phyloP scores from a whole-genome alignment of 2,329 filamentous ascomycete genomes.

The Neocucurbitaria cava region DNA sequence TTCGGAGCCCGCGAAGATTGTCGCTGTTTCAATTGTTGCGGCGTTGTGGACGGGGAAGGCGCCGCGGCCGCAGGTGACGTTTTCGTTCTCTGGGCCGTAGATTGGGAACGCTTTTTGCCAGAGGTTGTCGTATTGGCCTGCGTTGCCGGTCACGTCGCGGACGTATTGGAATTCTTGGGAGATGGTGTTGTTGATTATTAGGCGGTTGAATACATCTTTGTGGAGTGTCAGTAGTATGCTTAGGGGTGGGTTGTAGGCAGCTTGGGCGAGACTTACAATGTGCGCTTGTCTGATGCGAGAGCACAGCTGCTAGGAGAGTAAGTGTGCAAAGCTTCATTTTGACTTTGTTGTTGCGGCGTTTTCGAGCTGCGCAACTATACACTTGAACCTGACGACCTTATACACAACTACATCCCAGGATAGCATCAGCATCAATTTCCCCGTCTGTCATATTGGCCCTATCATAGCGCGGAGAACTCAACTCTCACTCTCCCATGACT shows the following conservation, averaged over 20 bases:
- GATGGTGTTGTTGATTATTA: slow-evolving; percentile 26
- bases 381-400: not conserved
- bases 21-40: slow-evolving; percentile 20
- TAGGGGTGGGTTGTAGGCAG: too few species aligned
- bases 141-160: slow-evolving; percentile 17
- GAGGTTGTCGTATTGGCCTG: slow-evolving; percentile 2
- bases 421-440: not conserved
- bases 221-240: too few species aligned
- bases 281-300: slow-evolving; percentile 4
- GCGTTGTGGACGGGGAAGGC: slow-evolving; percentile 15
- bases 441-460: not conserved
- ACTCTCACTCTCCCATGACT: slow-evolving; percentile 1
- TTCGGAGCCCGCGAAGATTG: slow-evolving; percentile 10
- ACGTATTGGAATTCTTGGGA: slow-evolving; percentile 28
- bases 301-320: not conserved
- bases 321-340: not conserved
- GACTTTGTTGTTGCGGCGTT: not conserved
- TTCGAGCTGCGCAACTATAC: not conserved
- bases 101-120: slow-evolving; percentile 20
- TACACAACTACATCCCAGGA: not conserved
- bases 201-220: slow-evolving; percentile 23
- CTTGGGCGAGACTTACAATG: not conserved
- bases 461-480: slow-evolving; percentile 1
- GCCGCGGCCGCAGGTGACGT: slow-evolving; percentile 16
- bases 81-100: slow-evolving; percentile 8